Evolutionary conservation across 306 rosid species (phyloP), one percentile per base, ranked within the genome.

Genomic region (Citrullus colocynthis): DNA sequence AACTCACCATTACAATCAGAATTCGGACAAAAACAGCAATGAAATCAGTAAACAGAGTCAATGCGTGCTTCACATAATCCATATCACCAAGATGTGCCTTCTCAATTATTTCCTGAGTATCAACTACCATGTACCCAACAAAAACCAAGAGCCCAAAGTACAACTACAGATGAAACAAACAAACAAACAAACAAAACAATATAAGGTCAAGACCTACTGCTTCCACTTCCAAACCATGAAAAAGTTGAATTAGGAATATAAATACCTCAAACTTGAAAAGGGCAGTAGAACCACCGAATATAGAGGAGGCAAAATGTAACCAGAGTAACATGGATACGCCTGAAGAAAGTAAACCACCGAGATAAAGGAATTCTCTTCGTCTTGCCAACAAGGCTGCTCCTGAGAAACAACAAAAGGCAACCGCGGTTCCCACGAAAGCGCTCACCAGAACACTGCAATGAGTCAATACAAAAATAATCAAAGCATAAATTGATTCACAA

Each of bases 281-380:
- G 1, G 98, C 87, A 1, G 87, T 76, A 4, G 97, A 87, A 17
- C 95, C 96, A 18, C 97, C 97, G 39, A 92, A 94, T 63, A 92
- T 11, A 76, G 92, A 82, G 71, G 97, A 88, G 57, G 96, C 96
- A 62, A 89, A 89, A 20, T 86, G 98, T 84, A 94, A 24, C 97
- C 97, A 94, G 69, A 92, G 58, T 11, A 94, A 91, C 54, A 92
- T 86, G 77, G 96, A 90, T 77, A 94, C 21, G 24, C 98, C 98
- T 44, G 98, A 94, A 77, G 97, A 92, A 60, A 94, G 91, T 73
- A 94, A 78, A 59, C 96, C 98, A 59, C 98, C 97, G 28, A 94
- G 92, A 84, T 94, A 94, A 54, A 94, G 95, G 78, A 86, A 94
- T 80, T 94, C 98, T 82, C 98, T 88, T 28, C 98, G 97, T 85